Base-by-base conservation (phyloP, 768 basidiomycete genomes). In the Glaciozyma martinii region DNA sequence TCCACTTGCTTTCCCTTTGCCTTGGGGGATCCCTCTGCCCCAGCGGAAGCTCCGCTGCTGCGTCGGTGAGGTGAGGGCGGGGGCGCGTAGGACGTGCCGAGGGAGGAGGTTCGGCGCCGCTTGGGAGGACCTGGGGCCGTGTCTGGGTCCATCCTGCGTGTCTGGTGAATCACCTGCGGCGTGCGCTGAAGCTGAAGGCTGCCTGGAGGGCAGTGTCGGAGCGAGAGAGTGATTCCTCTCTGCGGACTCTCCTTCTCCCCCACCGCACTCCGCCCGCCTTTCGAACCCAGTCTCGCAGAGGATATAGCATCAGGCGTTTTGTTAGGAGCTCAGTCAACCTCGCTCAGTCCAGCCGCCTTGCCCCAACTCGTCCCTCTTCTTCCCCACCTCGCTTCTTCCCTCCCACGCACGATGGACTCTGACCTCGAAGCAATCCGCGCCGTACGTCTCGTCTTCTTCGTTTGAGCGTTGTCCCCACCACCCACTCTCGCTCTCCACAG, bases 361-460 rank as follows among this genome's bases (percentile, higher is more conserved):
- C 25, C 50, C 30, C 50, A 13, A 13, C 27, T 52, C n/a, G 13
- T 12, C 25, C n/a, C 50, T 29, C 50, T 29, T 4, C 49, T n/a
- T 5, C 30, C 49, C 49, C 21, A 15, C 49, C n/a, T 53, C 33
- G 27, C 52, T 19, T 53, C 59, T 50, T 42, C 47, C 8, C 40
- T 44, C 5, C 16, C 25, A 7, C 30, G 15, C 56, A 33, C 2
- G 12, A 68, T 68, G 61, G 79, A 80, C 70, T 66, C 77, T 10
- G 79, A 81, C 72, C 76, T 80, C 63, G 78, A 78, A 21, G 79
- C 79, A 1, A 79, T 81, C 62, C 77, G 80, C 40, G 79, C 79
- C 12, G 79, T 79, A n/a, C 73, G 79, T n/a, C 23, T 23, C 19
- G n/a, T 6, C 23, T 49, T 10, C n/a, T 23, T 2, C 37, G 10